A percentile compares a stretch with the other conserved stretches of the same genome.
Evolutionary conservation across 352 stramenopile genomes (phyloP).

Genomic region (Pythium folliculosum): DNA sequence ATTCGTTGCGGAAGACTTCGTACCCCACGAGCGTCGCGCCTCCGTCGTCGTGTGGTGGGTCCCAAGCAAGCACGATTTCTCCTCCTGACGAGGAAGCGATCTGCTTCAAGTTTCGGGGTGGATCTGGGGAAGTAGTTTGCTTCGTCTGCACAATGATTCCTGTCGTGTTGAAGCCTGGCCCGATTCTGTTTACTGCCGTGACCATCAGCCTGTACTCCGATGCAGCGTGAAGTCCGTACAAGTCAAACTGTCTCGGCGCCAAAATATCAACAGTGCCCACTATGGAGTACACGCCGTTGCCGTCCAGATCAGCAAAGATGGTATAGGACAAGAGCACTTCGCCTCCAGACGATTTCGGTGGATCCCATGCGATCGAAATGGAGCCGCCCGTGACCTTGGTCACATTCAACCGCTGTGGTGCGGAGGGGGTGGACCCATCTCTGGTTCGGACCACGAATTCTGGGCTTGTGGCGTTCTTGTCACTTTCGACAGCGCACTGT

Average conservation of each 20-base stretch:
- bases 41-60: constrained; percentile 39
- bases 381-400: constrained; percentile 33
- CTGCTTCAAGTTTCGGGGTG: constrained; percentile 38
- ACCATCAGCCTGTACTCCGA: constrained; percentile 41
- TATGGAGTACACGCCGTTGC: constrained; percentile 9
- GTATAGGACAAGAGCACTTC: constrained; percentile 35
- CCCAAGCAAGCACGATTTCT: constrained; percentile 41
- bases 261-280: constrained; percentile 20
- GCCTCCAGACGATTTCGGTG: constrained; percentile 42
- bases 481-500: constrained; percentile 36
- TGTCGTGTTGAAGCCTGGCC: constrained; percentile 39
- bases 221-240: constrained; percentile 34
- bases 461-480: constrained; percentile 26
- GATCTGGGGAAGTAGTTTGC: constrained; percentile 30
- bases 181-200: constrained; percentile 40
- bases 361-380: constrained; percentile 47
- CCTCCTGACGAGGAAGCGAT: constrained; percentile 40
- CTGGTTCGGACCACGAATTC: constrained; percentile 43
- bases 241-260: constrained; percentile 13
- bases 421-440: constrained; percentile 38
- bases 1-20: constrained; percentile 39
- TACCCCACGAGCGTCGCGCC: constrained; percentile 44
- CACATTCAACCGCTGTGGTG: constrained; percentile 40
- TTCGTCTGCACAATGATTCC: constrained; percentile 36
- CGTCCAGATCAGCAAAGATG: constrained; percentile 26